Evolutionary conservation across 164 flowering plant genomes (phyloP), one percentile per base, ranked within the genome.

Genomic region (Litsea cubeba): DNA sequence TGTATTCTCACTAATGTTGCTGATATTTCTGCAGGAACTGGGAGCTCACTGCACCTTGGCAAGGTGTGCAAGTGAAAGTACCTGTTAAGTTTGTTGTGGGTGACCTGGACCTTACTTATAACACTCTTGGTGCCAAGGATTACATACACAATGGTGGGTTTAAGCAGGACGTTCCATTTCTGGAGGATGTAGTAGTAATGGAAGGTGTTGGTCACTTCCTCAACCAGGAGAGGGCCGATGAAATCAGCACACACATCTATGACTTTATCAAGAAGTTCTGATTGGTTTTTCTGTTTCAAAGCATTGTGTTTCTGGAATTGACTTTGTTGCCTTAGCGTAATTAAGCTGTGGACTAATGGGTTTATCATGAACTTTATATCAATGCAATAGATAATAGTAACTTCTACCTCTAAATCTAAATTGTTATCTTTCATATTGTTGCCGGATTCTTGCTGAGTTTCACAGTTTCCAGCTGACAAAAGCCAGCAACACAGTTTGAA

Each of bases 21-120:
- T 49, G 57, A n/a, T 40, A 8, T 17, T 15, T 60, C 17, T 72
- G 70, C 75, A 74, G 91, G 74, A 82, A 79, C 40, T 85, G 89
- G 91, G 89, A 88, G 81, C 82, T 86, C 20, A 69, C 78, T 3
- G 86, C 82, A 51, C 84, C 89, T 7, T 86, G 89, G 91, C 78
- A 81, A 50, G 87, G 86, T 22, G 68, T 80, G 18, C 82, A 88
- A 69, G 72, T 86, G 12, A 76, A 69, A 5, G 88, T 88, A 30
- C 86, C 88, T 6, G 69, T 79, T 5, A 88, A 88, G 79, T 79
- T 82, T 24, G 80, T 88, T 12, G 65, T 80, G 3, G 91, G 91
- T 0, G 78, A 86, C 40, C 79, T 78, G 62, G 88, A 86, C 58
- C 63, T 80, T 1, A 83, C 84, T 2, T 82, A 79, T 50, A 77